Conservation (phyloP, 2,329 filamentous ascomycete species). For the Fusarium irregulare region DNA sequence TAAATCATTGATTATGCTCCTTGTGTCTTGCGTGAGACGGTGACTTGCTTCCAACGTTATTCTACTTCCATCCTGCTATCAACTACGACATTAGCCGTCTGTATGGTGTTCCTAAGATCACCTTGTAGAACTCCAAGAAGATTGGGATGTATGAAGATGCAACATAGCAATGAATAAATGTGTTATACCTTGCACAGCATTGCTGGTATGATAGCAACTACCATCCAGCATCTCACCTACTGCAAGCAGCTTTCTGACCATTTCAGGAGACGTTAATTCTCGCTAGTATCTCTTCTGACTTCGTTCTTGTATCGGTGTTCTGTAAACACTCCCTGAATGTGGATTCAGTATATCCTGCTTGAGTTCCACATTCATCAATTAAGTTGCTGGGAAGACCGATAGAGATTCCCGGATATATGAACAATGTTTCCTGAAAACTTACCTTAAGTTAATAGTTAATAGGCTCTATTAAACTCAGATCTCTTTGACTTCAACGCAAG, state of each 20-base stretch:
- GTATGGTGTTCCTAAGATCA: neutral
- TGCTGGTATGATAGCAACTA: neutral
- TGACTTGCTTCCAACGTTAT: neutral
- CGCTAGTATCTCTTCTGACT: neutral
- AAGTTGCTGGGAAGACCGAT: neutral
- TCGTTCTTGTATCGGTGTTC: neutral
- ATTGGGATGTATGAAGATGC: neutral
- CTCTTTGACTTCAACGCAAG: neutral
- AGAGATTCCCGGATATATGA: accelerated
- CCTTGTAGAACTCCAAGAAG: neutral
- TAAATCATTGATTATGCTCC: slow-evolving; percentile 21
- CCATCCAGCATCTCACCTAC: neutral
- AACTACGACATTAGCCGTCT: neutral
- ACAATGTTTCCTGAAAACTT: neutral
- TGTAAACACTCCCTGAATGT: neutral
- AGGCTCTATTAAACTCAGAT: neutral
- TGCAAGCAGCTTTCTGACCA: neutral
- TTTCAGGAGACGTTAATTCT: neutral
- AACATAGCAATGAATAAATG: neutral
- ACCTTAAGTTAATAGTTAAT: neutral
- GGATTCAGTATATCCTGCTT: neutral
- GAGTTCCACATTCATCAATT: neutral
- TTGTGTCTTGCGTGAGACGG: neutral
- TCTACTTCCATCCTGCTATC: neutral
- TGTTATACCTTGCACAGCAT: neutral